These are phyloP conservation scores for Podaxis rugospora DNA, from an alignment of 768 basidiomycete species.

Conservation along the genomic window DNA sequence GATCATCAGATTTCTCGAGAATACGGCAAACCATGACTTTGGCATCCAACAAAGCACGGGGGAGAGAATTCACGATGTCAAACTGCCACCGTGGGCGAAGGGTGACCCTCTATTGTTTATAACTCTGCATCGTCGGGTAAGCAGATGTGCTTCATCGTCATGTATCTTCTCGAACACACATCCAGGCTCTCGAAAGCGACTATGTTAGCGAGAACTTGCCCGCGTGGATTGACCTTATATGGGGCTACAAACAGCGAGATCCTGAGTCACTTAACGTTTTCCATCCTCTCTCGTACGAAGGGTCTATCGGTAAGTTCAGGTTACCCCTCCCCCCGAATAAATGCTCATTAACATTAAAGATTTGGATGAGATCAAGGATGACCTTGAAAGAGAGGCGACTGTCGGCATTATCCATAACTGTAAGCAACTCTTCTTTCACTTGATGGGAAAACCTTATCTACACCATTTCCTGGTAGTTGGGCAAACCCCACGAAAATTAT, in stretches of 20 bases:
- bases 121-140: slow-evolving; percentile 67
- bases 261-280: slow-evolving; percentile 75
- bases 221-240: slow-evolving; percentile 92
- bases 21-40: slow-evolving; percentile 74
- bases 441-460: not conserved
- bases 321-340: not conserved
- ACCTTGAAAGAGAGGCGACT: slow-evolving; percentile 85
- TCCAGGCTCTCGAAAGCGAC: slow-evolving; percentile 83
- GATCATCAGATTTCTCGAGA: slow-evolving; percentile 69
- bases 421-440: slow-evolving; percentile 25
- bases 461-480: slow-evolving; percentile 50
- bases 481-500: slow-evolving; percentile 88
- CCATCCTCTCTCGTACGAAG: slow-evolving; percentile 92
- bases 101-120: slow-evolving; percentile 82
- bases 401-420: slow-evolving; percentile 96
- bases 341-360: slow-evolving; percentile 38
- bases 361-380: slow-evolving; percentile 80
- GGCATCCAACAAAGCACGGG: slow-evolving; percentile 69
- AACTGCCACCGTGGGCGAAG: slow-evolving; percentile 87
- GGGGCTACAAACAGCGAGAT: slow-evolving; percentile 85
- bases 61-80: slow-evolving; percentile 83
- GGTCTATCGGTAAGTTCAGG: slow-evolving; percentile 63
- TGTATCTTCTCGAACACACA: not conserved
- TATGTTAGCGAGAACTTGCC: slow-evolving; percentile 81
- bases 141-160: slow-evolving; percentile 11